Percentiles rank a stretch among this genome's conserved stretches.
phyloP scores from a whole-genome alignment of 2,329 filamentous ascomycete species.

The Tolypocladium amazonense region DNA sequence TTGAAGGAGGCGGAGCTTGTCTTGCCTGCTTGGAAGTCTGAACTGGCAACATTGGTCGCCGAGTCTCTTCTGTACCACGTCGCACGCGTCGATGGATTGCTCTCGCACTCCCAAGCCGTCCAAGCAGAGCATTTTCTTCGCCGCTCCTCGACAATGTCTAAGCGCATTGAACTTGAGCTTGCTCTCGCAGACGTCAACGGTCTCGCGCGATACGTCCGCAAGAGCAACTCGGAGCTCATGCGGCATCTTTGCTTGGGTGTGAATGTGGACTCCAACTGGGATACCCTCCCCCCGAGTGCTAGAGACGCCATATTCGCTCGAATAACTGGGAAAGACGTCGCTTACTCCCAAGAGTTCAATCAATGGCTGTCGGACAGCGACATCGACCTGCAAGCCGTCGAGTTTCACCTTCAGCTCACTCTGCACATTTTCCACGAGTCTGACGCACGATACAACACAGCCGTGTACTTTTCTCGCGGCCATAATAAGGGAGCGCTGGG shows the following conservation, averaged over 20 bases:
- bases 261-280: conserved; percentile 21
- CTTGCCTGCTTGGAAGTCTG: conserved; percentile 13
- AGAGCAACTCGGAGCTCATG: conserved; percentile 20
- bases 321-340: conserved; percentile 14
- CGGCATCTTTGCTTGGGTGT: conserved; percentile 21
- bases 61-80: conserved; percentile 25
- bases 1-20: conserved; percentile 14
- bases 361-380: conserved; percentile 12
- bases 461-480: not conserved
- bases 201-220: conserved; percentile 13
- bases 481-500: not conserved
- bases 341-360: conserved; percentile 11
- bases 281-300: conserved; percentile 15
- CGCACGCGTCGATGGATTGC: conserved; percentile 14
- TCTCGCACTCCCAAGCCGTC: conserved; percentile 16
- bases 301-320: conserved; percentile 19
- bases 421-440: conserved; percentile 8
- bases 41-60: conserved; percentile 11
- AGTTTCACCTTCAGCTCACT: conserved; percentile 16
- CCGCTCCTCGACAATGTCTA: conserved; percentile 13
- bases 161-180: conserved; percentile 21
- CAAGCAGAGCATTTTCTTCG: conserved; percentile 21
- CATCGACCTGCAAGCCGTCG: conserved; percentile 13
- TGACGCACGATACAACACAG: conserved; percentile 3
- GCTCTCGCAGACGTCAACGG: conserved; percentile 14